These are phyloP conservation scores for Yarrowia hollandica DNA, from an alignment of 805 yeast species.

Conservation along the genomic window DNA sequence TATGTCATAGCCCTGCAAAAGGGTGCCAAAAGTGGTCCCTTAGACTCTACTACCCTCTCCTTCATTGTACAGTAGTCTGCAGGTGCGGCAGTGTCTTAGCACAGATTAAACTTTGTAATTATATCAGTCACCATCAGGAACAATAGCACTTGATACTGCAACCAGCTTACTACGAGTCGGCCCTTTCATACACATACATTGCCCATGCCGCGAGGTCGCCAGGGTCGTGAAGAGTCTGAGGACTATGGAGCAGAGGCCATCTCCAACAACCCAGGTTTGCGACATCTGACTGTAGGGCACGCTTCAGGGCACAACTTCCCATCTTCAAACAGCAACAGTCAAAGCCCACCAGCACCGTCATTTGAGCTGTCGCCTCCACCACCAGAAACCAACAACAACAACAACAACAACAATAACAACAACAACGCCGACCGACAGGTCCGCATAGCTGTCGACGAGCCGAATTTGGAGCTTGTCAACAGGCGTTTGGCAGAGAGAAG, in stretches of 20 bases:
- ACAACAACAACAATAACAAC: no score
- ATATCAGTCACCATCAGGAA: conserved; percentile 15
- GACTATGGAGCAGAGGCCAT: conserved; percentile 26
- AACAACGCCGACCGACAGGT: neutral
- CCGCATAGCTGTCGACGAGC: conserved; percentile 24
- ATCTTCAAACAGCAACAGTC: neutral
- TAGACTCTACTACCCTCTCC: neutral
- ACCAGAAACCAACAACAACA: neutral
- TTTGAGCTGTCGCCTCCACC: conserved; percentile 20
- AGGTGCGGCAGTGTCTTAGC: conserved; percentile 14
- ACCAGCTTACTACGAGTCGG: no score
- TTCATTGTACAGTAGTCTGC: conserved; percentile 5
- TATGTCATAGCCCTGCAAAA: neutral
- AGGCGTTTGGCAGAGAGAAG: conserved; percentile 3
- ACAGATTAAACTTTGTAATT: conserved; percentile 9
- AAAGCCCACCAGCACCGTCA: conserved; percentile 1
- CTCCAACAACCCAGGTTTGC: conserved; percentile 16
- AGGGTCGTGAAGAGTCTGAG: conserved; percentile 4
- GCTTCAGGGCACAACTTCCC: neutral
- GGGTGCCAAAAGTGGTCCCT: neutral
- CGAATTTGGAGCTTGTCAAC: conserved; percentile 22
- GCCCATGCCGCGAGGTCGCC: conserved; percentile 20
- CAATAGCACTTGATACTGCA: neutral
- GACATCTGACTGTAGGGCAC: neutral
- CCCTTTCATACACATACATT: neutral